A percentile compares a stretch with the other conserved stretches of the same genome.
Evolutionary conservation across 768 basidiomycete genomes (phyloP).

Genomic region (Suillus brevipes): DNA sequence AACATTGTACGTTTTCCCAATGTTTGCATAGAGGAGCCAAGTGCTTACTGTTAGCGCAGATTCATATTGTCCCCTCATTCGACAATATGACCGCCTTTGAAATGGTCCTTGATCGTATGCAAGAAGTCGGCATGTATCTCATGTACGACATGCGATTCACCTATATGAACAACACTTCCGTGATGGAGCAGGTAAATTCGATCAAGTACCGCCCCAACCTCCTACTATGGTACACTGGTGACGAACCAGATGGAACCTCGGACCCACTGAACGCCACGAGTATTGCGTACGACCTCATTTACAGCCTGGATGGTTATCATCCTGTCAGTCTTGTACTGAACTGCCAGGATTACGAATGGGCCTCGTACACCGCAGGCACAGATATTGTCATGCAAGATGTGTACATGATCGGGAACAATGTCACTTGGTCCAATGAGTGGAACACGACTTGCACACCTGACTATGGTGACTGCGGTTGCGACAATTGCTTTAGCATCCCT

Average conservation of each 20-base stretch:
- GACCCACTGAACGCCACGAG: slow-evolving; percentile 62
- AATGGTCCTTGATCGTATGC: slow-evolving; percentile 66
- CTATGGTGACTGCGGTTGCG: slow-evolving; percentile 76
- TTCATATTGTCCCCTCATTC: slow-evolving; percentile 73
- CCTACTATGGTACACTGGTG: slow-evolving; percentile 71
- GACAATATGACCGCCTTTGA: slow-evolving; percentile 58
- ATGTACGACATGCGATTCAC: slow-evolving; percentile 84
- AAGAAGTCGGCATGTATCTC: slow-evolving; percentile 65
- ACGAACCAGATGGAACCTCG: slow-evolving; percentile 72
- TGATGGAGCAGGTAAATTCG: slow-evolving; percentile 66
- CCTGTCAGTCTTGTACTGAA: slow-evolving; percentile 66
- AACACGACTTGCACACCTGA: slow-evolving; percentile 60
- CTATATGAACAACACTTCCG: slow-evolving; percentile 63
- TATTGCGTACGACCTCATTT: slow-evolving; percentile 55
- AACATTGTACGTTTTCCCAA: slow-evolving; percentile 33
- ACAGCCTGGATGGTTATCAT: slow-evolving; percentile 63
- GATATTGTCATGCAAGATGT: slow-evolving; percentile 74
- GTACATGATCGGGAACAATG: slow-evolving; percentile 52
- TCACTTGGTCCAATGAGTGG: slow-evolving; percentile 62
- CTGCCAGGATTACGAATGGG: slow-evolving; percentile 66
- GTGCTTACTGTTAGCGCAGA: slow-evolving; percentile 30
- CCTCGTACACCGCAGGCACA: slow-evolving; percentile 57
- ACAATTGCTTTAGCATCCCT: slow-evolving; percentile 49
- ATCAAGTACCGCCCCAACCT: slow-evolving; percentile 70
- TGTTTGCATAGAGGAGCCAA: neutral